Percentiles rank a stretch among this genome's conserved stretches.
These are phyloP conservation scores for Candida gorgasii DNA, from an alignment of 805 yeast genomes.

Conservation along the genomic window DNA sequence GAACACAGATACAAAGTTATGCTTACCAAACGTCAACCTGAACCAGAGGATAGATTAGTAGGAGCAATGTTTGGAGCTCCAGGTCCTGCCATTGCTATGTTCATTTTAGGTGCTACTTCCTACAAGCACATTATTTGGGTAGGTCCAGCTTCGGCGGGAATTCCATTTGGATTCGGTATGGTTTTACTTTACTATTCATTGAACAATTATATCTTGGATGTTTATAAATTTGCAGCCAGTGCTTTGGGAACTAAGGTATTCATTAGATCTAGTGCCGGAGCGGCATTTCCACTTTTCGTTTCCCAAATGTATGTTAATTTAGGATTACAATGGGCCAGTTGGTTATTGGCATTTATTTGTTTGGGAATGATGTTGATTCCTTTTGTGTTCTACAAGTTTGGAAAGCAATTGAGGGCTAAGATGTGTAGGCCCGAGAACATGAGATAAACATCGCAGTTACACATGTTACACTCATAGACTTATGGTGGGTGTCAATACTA, in stretches of 20 bases:
- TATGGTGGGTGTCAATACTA: too few relatives aligned
- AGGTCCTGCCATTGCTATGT: constrained; percentile 76
- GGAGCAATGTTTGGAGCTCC: constrained; percentile 86
- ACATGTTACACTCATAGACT: too few relatives aligned
- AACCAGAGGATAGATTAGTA: constrained; percentile 76
- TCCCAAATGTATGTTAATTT: constrained; percentile 74
- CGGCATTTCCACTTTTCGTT: constrained; percentile 81
- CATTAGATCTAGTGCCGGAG: constrained; percentile 81
- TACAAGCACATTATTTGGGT: constrained; percentile 66
- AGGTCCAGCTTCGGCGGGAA: constrained; percentile 60
- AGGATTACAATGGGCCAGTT: constrained; percentile 80
- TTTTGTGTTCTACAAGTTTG: constrained; percentile 67
- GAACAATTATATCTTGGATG: constrained; percentile 85
- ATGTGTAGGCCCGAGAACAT: constrained; percentile 46
- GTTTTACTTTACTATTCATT: constrained; percentile 58
- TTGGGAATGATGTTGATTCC: constrained; percentile 77
- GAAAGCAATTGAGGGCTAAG: constrained; percentile 60
- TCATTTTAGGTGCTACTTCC: constrained; percentile 80
- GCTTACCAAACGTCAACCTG: constrained; percentile 56
- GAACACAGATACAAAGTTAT: constrained; percentile 61
- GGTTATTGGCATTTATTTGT: constrained; percentile 74
- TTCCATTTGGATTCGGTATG: constrained; percentile 64
- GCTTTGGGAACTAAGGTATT: constrained; percentile 83
- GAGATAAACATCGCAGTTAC: neutral
- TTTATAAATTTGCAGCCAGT: constrained; percentile 78